Evolutionary conservation across 2,329 filamentous ascomycete species (phyloP), one percentile per base, ranked within the genome.

Genomic region (Fusarium multiceps): DNA sequence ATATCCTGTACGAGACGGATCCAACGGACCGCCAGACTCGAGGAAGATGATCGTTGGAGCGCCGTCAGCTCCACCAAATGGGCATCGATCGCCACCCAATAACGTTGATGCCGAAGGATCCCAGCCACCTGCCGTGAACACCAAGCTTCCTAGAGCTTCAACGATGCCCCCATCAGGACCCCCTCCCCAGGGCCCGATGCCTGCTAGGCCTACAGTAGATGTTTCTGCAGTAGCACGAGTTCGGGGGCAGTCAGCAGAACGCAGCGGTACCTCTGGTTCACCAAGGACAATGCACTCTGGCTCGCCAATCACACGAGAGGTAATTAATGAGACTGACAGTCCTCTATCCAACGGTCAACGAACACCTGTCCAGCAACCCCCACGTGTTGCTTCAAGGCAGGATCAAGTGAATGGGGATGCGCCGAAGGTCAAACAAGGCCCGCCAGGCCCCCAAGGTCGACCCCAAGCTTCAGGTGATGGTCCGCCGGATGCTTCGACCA

Each of bases 381-480:
- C 75, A 34, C 78, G 81, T 71, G 72, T 78, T 60, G 77, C 74
- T 37, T 78, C 81, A 46, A 81, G 78, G 67, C 72, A 79, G 48
- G 79, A 86, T 20, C 64, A 77, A 14, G 66, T 55, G 12, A 78
- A 74, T 37, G 65, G 68, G 13, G 75, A 78, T 16, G 25, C 71
- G 3, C 51, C 72, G n/a, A 86, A 80, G 62, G 71, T 72, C 25
- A 80, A 80, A 51, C 78, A 66, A 21, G 49, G 50, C 30, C 76
- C 72, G n/a, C 77, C 78, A 56, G 70, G 53, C 27, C 76, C 72
- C 20, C 76, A 78, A 56, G 70, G 53, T 27, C 85, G 88, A 20
- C 84, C 86, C 37, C 90, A 91, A 75, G 86, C 86, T 28, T 92
- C 92, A 0, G 82, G 92, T 14, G 93, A 96, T 69, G 92, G 88